These are phyloP conservation scores for Silybum marianum DNA, from an alignment of 129 eudicot genomes.

Conservation along the genomic window DNA sequence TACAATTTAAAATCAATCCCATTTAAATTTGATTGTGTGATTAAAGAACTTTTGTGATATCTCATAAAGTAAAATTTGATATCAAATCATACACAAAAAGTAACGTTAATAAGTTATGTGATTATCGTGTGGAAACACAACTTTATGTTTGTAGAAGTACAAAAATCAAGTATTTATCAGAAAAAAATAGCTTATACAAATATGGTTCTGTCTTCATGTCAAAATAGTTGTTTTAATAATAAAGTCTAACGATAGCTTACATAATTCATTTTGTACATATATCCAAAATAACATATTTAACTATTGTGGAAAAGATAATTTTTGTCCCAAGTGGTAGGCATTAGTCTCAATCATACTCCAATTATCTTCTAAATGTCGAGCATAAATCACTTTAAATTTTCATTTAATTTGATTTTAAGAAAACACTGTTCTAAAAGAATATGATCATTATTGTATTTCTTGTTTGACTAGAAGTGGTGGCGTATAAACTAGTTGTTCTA, in stretches of 20 bases:
- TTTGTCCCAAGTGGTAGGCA: not conserved
- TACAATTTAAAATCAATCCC: not conserved
- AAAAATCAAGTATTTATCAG: not conserved
- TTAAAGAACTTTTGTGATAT: not conserved
- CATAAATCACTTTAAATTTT: not conserved
- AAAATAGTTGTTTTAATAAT: not conserved
- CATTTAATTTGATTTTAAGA: not conserved
- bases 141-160: no score
- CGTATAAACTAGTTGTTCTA: not conserved
- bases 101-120: not conserved
- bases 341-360: not conserved
- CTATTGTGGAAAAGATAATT: not conserved
- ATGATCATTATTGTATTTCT: not conserved
- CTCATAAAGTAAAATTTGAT: not conserved
- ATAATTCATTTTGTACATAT: not conserved
- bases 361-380: not conserved
- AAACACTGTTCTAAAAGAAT: not conserved
- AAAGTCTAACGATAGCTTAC: not conserved
- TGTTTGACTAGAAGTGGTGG: not conserved
- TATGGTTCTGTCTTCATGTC: not conserved
- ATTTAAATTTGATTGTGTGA: no score
- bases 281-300: not conserved
- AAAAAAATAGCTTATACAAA: not conserved
- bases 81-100: not conserved
- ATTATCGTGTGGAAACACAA: no score